Evolutionary conservation across 345 rosid species (phyloP), one percentile per base, ranked within the genome.

Genomic region (Mangifera indica): DNA sequence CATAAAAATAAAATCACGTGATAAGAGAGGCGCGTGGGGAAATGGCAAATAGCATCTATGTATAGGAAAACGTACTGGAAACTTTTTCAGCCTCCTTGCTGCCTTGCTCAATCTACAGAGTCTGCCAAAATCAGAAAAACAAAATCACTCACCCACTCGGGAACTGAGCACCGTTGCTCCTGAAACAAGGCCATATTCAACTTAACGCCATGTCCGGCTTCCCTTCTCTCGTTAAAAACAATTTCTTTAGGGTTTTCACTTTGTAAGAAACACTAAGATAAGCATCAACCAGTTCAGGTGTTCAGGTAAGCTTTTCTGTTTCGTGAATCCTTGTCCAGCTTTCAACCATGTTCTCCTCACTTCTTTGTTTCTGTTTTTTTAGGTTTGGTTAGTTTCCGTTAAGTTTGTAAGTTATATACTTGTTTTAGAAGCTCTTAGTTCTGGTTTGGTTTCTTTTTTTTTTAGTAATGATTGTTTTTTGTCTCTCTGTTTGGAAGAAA

Each of bases 1-100:
- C 45, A 57, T 69, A 53, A 49, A 37, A 46, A 57, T 69, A 53
- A 49, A 37, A 46, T 52, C 78, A 74, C 69, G 60, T 53, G 75
- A 45, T 51, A 3, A 21, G 6, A 13, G 15, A n/a, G 63, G 70
- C 55, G 72, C 63, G 72, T 57, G 63, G 63, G 17, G 40, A 10
- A 8, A 18, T 2, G 24, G 20, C 2, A 17, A 6, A 48, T 25
- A 44, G 18, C 56, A 2, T 0, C 66, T 7, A 11, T 37, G 46
- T 59, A 70, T 58, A 45, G 57, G 60, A 70, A 70, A 46, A 70
- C 66, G 66, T 21, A 10, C 37, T 7, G 42, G 14, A 4, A 49
- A 15, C 29, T 10, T 68, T 46, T 45, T 7, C n/a, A n/a, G n/a
- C n/a, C n/a, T n/a, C 7, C 0, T 37, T 37, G 42, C 42, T 37